phyloP scores from a whole-genome alignment of 176 grass and related monocot genomes.

The Cymbopogon citratus region DNA sequence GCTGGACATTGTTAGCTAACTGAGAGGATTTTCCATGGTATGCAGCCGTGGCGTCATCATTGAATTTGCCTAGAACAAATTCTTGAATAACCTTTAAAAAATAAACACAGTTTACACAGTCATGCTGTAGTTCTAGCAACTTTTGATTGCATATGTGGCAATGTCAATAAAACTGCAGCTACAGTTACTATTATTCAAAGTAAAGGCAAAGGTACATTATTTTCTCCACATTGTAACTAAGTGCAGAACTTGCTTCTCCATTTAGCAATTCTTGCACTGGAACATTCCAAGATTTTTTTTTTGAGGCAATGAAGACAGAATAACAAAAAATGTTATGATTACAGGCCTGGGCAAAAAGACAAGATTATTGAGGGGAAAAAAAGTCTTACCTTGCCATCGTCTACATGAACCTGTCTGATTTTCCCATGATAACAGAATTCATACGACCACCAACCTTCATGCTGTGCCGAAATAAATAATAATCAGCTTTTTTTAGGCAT shows the following conservation, averaged over 20 bases:
- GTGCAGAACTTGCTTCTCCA: not conserved
- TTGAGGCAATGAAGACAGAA: not conserved
- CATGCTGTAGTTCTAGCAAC: conserved; percentile 1
- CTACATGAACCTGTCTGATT: conserved; percentile 72
- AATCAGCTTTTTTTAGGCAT: not conserved
- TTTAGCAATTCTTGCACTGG: not conserved
- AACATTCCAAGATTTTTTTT: not conserved
- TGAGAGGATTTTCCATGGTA: conserved; percentile 62
- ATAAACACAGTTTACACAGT: not conserved
- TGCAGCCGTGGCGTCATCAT: conserved; percentile 56
- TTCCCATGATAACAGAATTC: conserved; percentile 86
- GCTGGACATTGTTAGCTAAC: conserved; percentile 39
- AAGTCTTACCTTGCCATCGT: conserved; percentile 52
- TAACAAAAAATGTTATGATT: not conserved
- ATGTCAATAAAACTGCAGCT: not conserved
- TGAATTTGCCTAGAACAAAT: conserved; percentile 83
- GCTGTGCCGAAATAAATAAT: conserved; percentile 28
- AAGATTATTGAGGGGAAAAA: not conserved
- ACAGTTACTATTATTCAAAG: not conserved
- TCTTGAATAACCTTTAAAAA: conserved; percentile 76
- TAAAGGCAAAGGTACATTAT: not conserved
- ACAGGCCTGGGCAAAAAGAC: not conserved
- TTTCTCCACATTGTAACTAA: not conserved
- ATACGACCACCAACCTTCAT: conserved; percentile 92
- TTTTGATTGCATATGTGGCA: not conserved